phyloP scores from a whole-genome alignment of 2,329 filamentous ascomycete species.

The Aureobasidium sp. region DNA sequence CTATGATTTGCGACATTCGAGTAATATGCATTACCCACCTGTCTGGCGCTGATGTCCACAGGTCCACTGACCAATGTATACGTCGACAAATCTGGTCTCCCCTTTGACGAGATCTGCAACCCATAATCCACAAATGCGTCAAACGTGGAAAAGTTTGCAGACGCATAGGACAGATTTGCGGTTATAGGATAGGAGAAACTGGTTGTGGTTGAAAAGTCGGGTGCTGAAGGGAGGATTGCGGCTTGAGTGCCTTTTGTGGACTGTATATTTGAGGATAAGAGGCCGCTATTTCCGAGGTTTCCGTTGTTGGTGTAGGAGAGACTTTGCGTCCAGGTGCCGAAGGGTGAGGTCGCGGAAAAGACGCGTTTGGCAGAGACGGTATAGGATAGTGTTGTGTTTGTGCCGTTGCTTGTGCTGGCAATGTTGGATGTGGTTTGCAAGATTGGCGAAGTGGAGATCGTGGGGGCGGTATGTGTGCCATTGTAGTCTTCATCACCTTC shows the following conservation, averaged over 20 bases:
- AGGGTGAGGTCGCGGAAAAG: slow-evolving; percentile 45
- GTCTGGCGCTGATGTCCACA: background rate
- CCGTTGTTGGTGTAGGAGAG: slow-evolving; percentile 50
- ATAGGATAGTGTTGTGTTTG: slow-evolving; percentile 50
- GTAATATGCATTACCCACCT: background rate
- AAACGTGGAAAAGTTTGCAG: background rate
- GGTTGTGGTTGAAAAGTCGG: background rate
- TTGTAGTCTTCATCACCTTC: background rate
- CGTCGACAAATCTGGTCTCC: background rate
- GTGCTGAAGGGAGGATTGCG: background rate
- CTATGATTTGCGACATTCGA: background rate
- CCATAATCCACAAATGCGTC: background rate
- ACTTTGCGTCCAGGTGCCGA: slow-evolving; percentile 53
- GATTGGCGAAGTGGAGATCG: background rate
- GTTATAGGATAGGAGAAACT: slow-evolving; percentile 1
- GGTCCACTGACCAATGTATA: background rate
- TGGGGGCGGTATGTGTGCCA: background rate
- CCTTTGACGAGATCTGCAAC: background rate
- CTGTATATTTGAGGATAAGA: slow-evolving; percentile 46
- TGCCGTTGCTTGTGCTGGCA: slow-evolving; percentile 34
- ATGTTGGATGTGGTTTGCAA: background rate
- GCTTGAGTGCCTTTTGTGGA: slow-evolving; percentile 42
- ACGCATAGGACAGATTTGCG: background rate
- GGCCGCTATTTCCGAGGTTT: slow-evolving; percentile 45
- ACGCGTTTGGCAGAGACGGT: slow-evolving; percentile 47